Base-by-base conservation (phyloP, 345 rosid species). In the Gossypium anomalum region DNA sequence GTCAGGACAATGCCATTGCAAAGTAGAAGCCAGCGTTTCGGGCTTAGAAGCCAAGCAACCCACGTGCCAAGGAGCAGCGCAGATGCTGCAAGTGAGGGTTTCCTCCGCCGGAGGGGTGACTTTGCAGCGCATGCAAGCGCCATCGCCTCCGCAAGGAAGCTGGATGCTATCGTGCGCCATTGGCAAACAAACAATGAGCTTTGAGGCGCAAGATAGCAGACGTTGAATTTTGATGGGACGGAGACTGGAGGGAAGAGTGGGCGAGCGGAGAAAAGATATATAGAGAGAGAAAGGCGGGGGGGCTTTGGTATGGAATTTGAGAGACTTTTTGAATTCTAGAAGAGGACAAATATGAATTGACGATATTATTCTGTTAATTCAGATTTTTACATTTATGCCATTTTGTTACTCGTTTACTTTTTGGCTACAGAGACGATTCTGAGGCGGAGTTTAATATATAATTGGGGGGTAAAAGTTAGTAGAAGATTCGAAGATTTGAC, bases 51-150 rank as follows among this genome's bases (percentile, higher is more conserved):
- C 65, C 9, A 93, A 84, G 76, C 97, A 91, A 0, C 82, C 1
- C 70, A 81, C 82, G 84, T 91, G 98, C 97, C 98, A 91, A 0
- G 92, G 89, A 19, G 98, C 83, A 3, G 27, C 85, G 67, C 93
- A 93, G 16, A 86, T 82, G 72, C 58, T 44, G 73, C 98, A 91
- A n/a, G 74, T 44, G 38, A 91, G 86, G 5, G 80, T 79, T 71
- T 91, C 91, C 43, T 87, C 91, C 0, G 74, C 1, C 2, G 75
- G 60, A 29, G 89, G 90, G 12, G 25, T 79, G 2, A 43, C 51
- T 67, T 86, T 82, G 83, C 97, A 89, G 29, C 71, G 75, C 94
- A 91, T 93, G 87, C 97, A 91, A 0, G 74, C 72, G 38, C 85
- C 94, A 20, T 89, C 92, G 13, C 79, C 82, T 66, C 83, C 88